A percentile compares a stretch with the other conserved stretches of the same genome.
Evolutionary conservation across 805 yeast genomes (phyloP).

Genomic region (Pichia sporocuriosa): DNA sequence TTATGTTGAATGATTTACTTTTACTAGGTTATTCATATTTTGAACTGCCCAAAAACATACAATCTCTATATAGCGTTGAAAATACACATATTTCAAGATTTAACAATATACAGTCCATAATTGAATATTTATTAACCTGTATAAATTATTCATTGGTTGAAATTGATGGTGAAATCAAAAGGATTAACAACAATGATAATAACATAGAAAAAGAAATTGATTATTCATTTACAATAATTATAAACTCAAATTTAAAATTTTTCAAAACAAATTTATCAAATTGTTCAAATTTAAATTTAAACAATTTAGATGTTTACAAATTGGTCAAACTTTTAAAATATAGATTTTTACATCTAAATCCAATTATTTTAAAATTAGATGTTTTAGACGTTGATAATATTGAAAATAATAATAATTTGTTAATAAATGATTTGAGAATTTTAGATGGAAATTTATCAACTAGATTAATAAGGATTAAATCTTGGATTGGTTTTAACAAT

Average conservation of each 20-base stretch:
- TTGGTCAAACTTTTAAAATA: conserved; percentile 14
- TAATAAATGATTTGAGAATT: neutral
- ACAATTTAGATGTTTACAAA: conserved; percentile 2
- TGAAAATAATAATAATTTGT: neutral
- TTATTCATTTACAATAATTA: conserved; percentile 6
- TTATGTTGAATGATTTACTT: conserved; percentile 1
- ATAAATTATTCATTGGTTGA: neutral
- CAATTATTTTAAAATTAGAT: conserved; percentile 14
- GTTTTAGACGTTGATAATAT: neutral
- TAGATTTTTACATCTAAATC: conserved; percentile 28
- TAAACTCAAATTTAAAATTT: neutral
- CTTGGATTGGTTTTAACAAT: conserved; percentile 35
- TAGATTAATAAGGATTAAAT: conserved; percentile 32
- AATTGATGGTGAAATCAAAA: neutral
- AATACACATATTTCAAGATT: neutral
- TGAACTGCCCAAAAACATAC: neutral
- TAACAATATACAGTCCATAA: neutral
- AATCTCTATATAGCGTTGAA: neutral
- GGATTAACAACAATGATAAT: neutral
- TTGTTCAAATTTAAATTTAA: neutral
- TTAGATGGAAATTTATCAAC: conserved; percentile 11
- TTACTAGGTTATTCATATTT: neutral
- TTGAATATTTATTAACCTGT: neutral
- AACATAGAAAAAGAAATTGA: conserved; percentile 7
- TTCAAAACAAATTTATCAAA: neutral